These are phyloP conservation scores for Leccinum sublutescens DNA, from an alignment of 768 basidiomycete species.

Conservation along the genomic window DNA sequence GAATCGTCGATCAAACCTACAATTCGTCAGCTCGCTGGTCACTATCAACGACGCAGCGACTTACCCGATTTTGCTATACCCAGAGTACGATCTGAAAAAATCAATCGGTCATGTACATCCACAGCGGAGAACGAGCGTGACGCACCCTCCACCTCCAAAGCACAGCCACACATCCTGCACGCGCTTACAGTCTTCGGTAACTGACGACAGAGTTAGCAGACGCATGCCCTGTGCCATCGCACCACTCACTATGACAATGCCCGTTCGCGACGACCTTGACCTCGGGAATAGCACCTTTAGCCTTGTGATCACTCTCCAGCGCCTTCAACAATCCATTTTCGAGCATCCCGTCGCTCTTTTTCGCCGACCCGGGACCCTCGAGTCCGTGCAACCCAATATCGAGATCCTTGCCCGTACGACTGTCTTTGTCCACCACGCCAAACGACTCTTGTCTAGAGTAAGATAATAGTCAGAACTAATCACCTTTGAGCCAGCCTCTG, in stretches of 20 bases:
- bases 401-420: slow-evolving; percentile 55
- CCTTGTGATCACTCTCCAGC: slow-evolving; percentile 64
- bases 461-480: neutral
- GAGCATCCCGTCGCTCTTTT: slow-evolving; percentile 79
- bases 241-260: slow-evolving; percentile 73
- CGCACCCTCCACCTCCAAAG: slow-evolving; percentile 83
- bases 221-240: neutral
- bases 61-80: slow-evolving; percentile 75
- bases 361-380: slow-evolving; percentile 61
- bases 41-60: slow-evolving; percentile 17
- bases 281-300: slow-evolving; percentile 51
- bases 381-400: slow-evolving; percentile 65
- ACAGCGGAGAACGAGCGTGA: slow-evolving; percentile 1
- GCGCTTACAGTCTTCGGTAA: slow-evolving; percentile 86
- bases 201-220: slow-evolving; percentile 37
- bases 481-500: neutral
- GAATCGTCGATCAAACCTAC: slow-evolving; percentile 87
- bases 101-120: neutral
- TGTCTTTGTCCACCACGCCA: slow-evolving; percentile 60
- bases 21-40: neutral
- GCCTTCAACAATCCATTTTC: slow-evolving; percentile 75
- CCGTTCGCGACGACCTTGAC: slow-evolving; percentile 91
- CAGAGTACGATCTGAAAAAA: slow-evolving; percentile 66
- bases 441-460: slow-evolving; percentile 70
- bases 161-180: slow-evolving; percentile 88